Conservation (phyloP, 495 filamentous ascomycete species). For the Lophiostoma macrostomum region DNA sequence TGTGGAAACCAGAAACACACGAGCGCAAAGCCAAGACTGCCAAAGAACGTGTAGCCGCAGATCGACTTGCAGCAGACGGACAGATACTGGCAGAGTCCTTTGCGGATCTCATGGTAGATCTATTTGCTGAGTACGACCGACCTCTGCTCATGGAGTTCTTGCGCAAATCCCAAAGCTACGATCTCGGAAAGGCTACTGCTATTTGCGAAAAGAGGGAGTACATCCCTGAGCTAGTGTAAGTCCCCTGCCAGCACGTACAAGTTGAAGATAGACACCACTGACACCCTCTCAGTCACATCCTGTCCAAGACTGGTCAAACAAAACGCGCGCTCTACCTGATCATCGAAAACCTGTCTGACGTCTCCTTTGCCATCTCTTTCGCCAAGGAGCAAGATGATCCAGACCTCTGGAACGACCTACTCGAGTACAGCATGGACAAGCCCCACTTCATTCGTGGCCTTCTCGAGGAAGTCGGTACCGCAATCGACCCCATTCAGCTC, state of each 20-base stretch:
- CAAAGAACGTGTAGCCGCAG: slow-evolving; percentile 35
- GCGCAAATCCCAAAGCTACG: slow-evolving; percentile 76
- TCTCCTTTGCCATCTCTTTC: slow-evolving; percentile 87
- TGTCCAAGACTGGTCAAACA: slow-evolving; percentile 90
- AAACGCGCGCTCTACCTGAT: slow-evolving; percentile 88
- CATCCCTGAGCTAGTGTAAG: slow-evolving; percentile 76
- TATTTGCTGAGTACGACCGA: slow-evolving; percentile 82
- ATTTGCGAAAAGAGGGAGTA: slow-evolving; percentile 77
- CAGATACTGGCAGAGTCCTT: slow-evolving; percentile 78
- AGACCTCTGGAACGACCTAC: slow-evolving; percentile 90
- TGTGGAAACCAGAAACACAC: slow-evolving; percentile 72
- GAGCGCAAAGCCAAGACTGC: slow-evolving; percentile 41
- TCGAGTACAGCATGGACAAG: slow-evolving; percentile 95
- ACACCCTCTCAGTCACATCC: slow-evolving; percentile 55
- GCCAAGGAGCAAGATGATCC: slow-evolving; percentile 88
- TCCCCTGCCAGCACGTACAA: background rate
- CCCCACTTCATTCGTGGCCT: slow-evolving; percentile 89
- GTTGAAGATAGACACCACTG: background rate
- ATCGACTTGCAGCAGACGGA: slow-evolving; percentile 52
- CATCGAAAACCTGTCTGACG: slow-evolving; percentile 80
- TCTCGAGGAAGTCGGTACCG: slow-evolving; percentile 88
- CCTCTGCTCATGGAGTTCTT: slow-evolving; percentile 79
- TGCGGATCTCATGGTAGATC: slow-evolving; percentile 76
- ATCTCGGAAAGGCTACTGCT: slow-evolving; percentile 72
- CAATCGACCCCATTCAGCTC: slow-evolving; percentile 84